These are phyloP conservation scores for Suillus lakei DNA, from an alignment of 768 basidiomycete species.

Conservation along the genomic window DNA sequence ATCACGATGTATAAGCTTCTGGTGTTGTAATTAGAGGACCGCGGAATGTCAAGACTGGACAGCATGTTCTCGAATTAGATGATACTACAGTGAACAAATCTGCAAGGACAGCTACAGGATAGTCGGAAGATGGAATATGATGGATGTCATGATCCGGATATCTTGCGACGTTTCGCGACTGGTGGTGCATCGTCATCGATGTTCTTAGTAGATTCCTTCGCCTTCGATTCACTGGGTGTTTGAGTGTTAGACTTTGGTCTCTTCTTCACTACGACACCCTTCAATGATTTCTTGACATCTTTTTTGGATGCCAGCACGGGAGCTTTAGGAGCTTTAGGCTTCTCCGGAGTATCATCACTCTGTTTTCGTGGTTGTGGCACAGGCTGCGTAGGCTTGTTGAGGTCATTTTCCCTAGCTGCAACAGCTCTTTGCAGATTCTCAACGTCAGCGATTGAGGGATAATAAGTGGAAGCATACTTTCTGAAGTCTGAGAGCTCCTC, in stretches of 20 bases:
- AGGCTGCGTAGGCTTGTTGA: constrained; percentile 42
- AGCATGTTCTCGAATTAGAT: neutral
- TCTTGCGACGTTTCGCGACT: constrained; percentile 63
- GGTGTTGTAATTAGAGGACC: neutral
- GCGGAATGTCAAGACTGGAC: neutral
- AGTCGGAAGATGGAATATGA: constrained; percentile 24
- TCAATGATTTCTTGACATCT: constrained; percentile 67
- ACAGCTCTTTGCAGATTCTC: constrained; percentile 54
- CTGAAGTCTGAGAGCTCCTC: constrained; percentile 80
- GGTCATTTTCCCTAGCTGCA: constrained; percentile 65
- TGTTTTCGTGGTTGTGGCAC: constrained; percentile 41
- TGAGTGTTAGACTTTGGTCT: constrained; percentile 51
- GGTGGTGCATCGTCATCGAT: constrained; percentile 38
- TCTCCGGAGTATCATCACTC: constrained; percentile 26
- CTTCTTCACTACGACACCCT: constrained; percentile 84
- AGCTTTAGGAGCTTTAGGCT: constrained; percentile 32
- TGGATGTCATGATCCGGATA: constrained; percentile 31
- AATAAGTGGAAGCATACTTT: constrained; percentile 53
- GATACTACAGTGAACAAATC: neutral
- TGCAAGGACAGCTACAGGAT: neutral
- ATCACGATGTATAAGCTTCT: neutral
- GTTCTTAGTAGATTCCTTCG: constrained; percentile 23
- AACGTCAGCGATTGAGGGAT: constrained; percentile 8
- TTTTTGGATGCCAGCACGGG: constrained; percentile 52
- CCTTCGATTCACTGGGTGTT: constrained; percentile 21